Base-by-base conservation (phyloP, 2,329 filamentous ascomycete species). In the Dryadomyces quercivorus region DNA sequence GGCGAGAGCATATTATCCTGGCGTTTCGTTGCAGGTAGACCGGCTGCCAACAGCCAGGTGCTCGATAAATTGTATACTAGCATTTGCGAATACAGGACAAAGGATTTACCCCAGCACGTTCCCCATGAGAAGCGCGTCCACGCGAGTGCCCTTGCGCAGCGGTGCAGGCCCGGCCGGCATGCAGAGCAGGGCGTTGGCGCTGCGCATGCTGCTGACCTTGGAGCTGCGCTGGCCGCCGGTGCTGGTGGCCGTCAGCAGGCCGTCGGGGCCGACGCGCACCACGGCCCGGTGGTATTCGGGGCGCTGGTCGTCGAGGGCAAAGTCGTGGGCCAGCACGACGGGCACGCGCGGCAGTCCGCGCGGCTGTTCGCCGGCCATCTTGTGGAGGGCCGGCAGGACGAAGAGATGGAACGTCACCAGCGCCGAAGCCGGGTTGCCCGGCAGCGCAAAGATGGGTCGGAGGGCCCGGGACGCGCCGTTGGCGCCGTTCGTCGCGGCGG, bases 401-500 rank as follows among this genome's bases (percentile, higher is more conserved):
- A 98, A 97, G 1, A 98, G 79, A 64, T 97, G 88, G 63, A 95
- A 89, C 0, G 92, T 95, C 10, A 97, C 93, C 2, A 96, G 76
- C 0, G 93, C 92, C 2, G 87, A 93, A 2, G 92, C 93, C 0
- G 93, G 93, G 66, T 98, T 98, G 0, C 93, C 93, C 0, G 93
- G 93, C 0, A 98, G 76, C 0, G 88, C 88, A 70, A 98, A 98
- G 60, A 98, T 81, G 56, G 85, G 76, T 64, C 87, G 90, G 1
- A 71, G 72, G 22, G 81, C 68, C 48, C 82, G 26, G 8, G 26
- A 5, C 26, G 26, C 8, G 26, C 26, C 8, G 76, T 16, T 21
- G 22, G 13, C 40, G 15, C 5, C 42, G 31, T 6, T 7, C 20
- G 51, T 16, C 18, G 43, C 36, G 21, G 53, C 4, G 5, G 31